Base-by-base conservation (phyloP, 768 basidiomycete genomes). In the Lyophyllum atratum region DNA sequence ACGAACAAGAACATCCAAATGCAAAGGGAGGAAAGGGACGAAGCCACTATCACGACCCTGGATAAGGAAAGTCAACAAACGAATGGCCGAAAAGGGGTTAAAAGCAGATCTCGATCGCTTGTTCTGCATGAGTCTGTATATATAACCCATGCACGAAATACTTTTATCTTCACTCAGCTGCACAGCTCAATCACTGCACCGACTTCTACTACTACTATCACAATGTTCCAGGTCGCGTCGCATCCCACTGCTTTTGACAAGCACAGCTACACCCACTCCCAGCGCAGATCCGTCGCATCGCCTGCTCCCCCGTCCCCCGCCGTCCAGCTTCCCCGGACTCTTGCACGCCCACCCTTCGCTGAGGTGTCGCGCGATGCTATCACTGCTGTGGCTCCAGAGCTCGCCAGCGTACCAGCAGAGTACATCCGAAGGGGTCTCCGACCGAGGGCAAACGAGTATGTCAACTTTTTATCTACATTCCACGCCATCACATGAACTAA, bases 281-380 rank as follows among this genome's bases (percentile, higher is more conserved):
- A 70, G 39, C 54, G 68, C n/a, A 59, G 68, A 28, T 47, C 68
- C 19, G 49, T 63, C 22, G 55, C 66, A 2, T 54, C 70, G 4
- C 24, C 63, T 17, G 55, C 49, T 34, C 22, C 65, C 29, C 58
- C 55, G 10, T 58, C 64, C 12, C 66, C 74, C 3, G 68, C 62
- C 62, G 78, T 91, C 11, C 86, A 90, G 63, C 83, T 92, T 22
- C 90, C 89, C n/a, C 82, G 89, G 54, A 83, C 76, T 39, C 85
- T 92, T 49, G 74, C 81, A 29, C 82, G 88, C 11, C 89, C 90
- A 4, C 70, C 77, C 2, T 86, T 81, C 60, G 65, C 74, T 39
- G 82, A 85, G 55, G 80, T 90, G 39, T 77, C 84, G 37, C 73
- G 77, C 45, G 84, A 84, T 39, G 81, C 83, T 37, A 74, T 93